A percentile compares a stretch with the other conserved stretches of the same genome.
These are phyloP conservation scores for Globisporangium camurandrum DNA, from an alignment of 352 stramenopile species.

Conservation along the genomic window DNA sequence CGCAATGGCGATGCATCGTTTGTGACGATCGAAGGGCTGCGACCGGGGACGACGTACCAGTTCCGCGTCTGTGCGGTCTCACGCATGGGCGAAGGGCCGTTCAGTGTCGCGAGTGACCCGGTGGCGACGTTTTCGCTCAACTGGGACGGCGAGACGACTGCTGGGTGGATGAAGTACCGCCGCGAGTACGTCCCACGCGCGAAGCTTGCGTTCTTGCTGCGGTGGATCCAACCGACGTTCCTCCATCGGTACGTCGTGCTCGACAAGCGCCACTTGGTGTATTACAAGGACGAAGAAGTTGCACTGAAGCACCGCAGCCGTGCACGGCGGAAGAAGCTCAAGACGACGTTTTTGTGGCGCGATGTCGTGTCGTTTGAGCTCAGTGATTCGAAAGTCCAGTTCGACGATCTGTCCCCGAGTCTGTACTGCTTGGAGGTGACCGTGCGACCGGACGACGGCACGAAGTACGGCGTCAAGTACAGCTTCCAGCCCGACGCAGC, in stretches of 20 bases:
- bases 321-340: constrained; percentile 67
- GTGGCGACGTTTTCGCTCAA: constrained; percentile 69
- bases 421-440: constrained; percentile 78
- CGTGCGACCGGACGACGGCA: constrained; percentile 41
- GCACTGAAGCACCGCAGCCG: constrained; percentile 73
- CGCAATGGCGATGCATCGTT: constrained; percentile 48
- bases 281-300: constrained; percentile 77
- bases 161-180: constrained; percentile 84
- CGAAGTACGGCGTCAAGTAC: constrained; percentile 60
- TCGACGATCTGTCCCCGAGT: constrained; percentile 73
- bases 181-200: constrained; percentile 46
- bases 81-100: constrained; percentile 80
- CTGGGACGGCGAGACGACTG: constrained; percentile 62
- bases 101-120: constrained; percentile 62
- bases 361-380: constrained; percentile 54
- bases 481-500: constrained; percentile 65
- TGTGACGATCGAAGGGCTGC: constrained; percentile 65
- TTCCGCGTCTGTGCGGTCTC: constrained; percentile 83
- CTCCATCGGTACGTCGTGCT: constrained; percentile 80
- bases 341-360: constrained; percentile 65
- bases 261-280: constrained; percentile 60
- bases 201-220: constrained; percentile 40
- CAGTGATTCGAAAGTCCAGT: constrained; percentile 70
- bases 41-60: constrained; percentile 74
- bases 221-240: constrained; percentile 69